These are phyloP conservation scores for Sugiyamaella boreocaroliniensis DNA, from an alignment of 805 yeast genomes.

Conservation along the genomic window DNA sequence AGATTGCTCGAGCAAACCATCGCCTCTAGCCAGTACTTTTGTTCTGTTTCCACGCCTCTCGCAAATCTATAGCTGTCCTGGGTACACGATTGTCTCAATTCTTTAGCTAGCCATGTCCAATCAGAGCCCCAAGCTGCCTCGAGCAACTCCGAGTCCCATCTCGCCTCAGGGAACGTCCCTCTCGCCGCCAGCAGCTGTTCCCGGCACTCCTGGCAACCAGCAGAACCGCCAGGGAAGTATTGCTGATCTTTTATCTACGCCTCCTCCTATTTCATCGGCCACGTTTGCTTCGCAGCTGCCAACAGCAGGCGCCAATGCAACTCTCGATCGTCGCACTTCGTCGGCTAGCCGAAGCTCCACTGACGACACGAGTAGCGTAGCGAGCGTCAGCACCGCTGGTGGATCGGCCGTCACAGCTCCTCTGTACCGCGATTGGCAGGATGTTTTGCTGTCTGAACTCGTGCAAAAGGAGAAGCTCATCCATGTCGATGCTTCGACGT, in stretches of 20 bases:
- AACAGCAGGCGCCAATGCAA: not conserved
- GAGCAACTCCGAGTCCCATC: not conserved
- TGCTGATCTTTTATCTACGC: slow-evolving; percentile 28
- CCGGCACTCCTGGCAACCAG: not conserved
- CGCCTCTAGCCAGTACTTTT: too few species aligned
- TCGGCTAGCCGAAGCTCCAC: slow-evolving; percentile 7
- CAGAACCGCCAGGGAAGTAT: slow-evolving; percentile 21
- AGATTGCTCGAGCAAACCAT: not conserved
- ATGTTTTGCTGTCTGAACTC: slow-evolving; percentile 61
- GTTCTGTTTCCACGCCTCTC: too few species aligned
- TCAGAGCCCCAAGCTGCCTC: not conserved
- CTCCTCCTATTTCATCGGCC: slow-evolving; percentile 23
- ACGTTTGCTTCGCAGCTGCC: not conserved
- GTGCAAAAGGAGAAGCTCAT: slow-evolving; percentile 74
- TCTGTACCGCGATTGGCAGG: slow-evolving; percentile 54
- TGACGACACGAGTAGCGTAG: slow-evolving; percentile 7
- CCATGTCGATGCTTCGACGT: slow-evolving; percentile 53
- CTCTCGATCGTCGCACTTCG: slow-evolving; percentile 10
- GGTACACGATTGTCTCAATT: too few species aligned
- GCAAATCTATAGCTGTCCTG: too few species aligned
- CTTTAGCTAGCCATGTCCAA: not conserved
- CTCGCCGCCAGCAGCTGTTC: not conserved
- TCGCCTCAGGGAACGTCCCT: not conserved
- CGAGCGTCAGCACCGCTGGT: slow-evolving; percentile 3
- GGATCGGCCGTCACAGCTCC: not conserved